Evolutionary conservation across 2,329 filamentous ascomycete species (phyloP).

Genomic region (Colletotrichum spinosum): DNA sequence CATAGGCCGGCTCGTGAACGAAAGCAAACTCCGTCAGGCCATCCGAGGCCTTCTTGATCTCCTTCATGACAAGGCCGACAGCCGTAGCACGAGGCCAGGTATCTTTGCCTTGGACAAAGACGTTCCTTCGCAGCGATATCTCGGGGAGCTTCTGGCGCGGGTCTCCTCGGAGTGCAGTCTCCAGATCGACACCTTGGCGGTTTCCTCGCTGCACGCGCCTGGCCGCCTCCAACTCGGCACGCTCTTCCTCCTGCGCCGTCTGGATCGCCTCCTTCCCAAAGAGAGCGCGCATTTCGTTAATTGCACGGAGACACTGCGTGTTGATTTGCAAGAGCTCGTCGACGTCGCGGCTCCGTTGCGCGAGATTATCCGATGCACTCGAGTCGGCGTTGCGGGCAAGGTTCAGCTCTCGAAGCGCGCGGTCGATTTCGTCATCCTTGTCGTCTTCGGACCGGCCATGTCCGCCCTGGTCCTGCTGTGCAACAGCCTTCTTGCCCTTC

Average conservation of each 20-base stretch:
- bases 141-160: conserved; percentile 75
- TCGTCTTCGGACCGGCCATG: conserved; percentile 33
- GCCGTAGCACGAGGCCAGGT: conserved; percentile 85
- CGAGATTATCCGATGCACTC: conserved; percentile 28
- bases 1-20: conserved; percentile 79
- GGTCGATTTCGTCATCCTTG: conserved; percentile 67
- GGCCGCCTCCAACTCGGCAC: conserved; percentile 52
- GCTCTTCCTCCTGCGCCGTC: conserved; percentile 62
- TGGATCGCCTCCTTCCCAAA: conserved; percentile 70
- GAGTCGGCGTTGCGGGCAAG: conserved; percentile 44
- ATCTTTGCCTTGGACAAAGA: conserved; percentile 88
- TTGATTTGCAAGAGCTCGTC: conserved; percentile 62
- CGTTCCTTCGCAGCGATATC: conserved; percentile 79
- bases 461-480: conserved; percentile 36
- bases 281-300: conserved; percentile 86
- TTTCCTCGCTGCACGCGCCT: conserved; percentile 49
- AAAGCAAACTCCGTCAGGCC: conserved; percentile 81
- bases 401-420: conserved; percentile 62
- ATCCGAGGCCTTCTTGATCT: conserved; percentile 53
- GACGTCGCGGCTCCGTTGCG: conserved; percentile 30
- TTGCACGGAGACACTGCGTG: conserved; percentile 81
- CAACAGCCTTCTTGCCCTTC: conserved; percentile 47
- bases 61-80: conserved; percentile 86
- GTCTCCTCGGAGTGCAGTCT: conserved; percentile 65
- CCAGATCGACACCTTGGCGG: conserved; percentile 67